These are phyloP conservation scores for Trametes maxima DNA, from an alignment of 768 basidiomycete species.

Conservation along the genomic window DNA sequence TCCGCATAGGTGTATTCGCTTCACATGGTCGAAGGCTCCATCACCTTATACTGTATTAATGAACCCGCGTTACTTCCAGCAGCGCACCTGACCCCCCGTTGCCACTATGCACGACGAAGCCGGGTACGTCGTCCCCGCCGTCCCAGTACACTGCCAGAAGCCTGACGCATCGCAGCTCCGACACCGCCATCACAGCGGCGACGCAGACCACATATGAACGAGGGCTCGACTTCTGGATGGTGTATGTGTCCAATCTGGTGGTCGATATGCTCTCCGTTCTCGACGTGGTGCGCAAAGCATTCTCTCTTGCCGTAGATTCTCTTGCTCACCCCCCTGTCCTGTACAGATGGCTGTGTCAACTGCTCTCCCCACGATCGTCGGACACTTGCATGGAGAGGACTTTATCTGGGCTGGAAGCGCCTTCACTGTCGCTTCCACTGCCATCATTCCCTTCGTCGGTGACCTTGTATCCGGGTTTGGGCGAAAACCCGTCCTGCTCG, in stretches of 20 bases:
- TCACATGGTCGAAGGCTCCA: too few species aligned
- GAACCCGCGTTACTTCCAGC: too few species aligned
- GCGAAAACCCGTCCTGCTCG: constrained; percentile 36
- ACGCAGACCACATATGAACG: not conserved
- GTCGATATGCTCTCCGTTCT: constrained; percentile 18
- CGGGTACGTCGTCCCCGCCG: too few species aligned
- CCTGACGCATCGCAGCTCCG: not conserved
- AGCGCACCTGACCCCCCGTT: too few species aligned
- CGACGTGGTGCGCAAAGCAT: constrained; percentile 10
- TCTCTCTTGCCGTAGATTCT: too few species aligned
- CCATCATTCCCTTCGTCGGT: constrained; percentile 38
- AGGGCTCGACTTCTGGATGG: constrained; percentile 21
- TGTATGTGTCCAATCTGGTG: constrained; percentile 12
- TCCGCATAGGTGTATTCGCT: too few species aligned
- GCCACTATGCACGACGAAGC: too few species aligned
- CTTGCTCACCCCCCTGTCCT: too few species aligned
- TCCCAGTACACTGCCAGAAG: too few species aligned
- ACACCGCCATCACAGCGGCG: too few species aligned
- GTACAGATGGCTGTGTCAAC: constrained; percentile 27
- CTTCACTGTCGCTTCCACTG: constrained; percentile 39
- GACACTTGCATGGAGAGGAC: constrained; percentile 24
- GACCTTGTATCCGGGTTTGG: constrained; percentile 39
- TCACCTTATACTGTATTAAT: too few species aligned
- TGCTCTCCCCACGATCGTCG: constrained; percentile 25
- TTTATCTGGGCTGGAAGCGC: constrained; percentile 33